Evolutionary conservation across 164 flowering plant species (phyloP), one percentile per base, ranked within the genome.

Genomic region (Macadamia integrifolia): DNA sequence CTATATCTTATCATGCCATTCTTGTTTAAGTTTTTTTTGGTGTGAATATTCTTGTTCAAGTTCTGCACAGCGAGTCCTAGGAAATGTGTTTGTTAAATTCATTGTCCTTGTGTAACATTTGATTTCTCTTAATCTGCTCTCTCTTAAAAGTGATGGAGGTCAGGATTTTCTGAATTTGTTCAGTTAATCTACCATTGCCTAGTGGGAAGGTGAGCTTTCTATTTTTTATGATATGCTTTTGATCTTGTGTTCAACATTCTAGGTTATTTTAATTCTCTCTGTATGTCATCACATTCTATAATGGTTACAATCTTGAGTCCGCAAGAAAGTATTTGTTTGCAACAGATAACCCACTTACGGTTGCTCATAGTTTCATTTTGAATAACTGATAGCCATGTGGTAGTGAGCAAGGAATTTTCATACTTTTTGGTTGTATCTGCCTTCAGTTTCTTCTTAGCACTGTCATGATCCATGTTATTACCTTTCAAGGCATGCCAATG

Each of bases 101-200:
- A 52, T 11, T 17, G n/a, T 52, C 15, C n/a, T 52, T 52, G 11
- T 17, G 3, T 52, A 52, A 5, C 15, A 7, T 5, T 48, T 32
- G 13, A 6, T 31, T 13, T 6, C 17, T 3, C 30, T n/a, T 40
- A 8, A 23, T 64, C 29, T 44, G 40, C 14, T 48, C 9, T 58
- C 44, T 13, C 53, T 35, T 50, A 32, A 30, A 43, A 61, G 32
- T 86, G 57, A 84, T 87, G 78, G 86, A 89, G 66, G 87, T 82
- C 53, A 63, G 68, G 63, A 72, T 68, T 23, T 78, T 75, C 66
- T 78, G 74, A 61, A 74, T 94, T 48, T 88, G 95, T 78, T 78
- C 93, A 7, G 81, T 92, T 78, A 57, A 81, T 71, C 84, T 92
- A 57, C 96, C 99, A 68, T 74, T 90, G 78, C 79, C 82, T 14